Conservation (phyloP, 2,329 filamentous ascomycete species). For the Clonostachys sp. region DNA sequence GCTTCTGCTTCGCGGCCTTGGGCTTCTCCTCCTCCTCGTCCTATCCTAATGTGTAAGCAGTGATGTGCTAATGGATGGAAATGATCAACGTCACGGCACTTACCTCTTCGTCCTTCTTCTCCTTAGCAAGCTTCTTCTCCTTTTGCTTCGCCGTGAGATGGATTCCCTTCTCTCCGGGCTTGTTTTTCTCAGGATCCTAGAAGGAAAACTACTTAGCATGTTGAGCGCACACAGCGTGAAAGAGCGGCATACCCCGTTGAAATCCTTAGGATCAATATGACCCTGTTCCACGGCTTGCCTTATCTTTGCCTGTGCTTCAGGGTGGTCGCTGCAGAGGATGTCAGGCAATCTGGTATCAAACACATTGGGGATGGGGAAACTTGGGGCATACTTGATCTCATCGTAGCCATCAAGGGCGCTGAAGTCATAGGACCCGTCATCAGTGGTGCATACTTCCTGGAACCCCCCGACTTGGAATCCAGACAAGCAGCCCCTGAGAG, state of each 20-base stretch:
- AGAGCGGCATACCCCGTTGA: conserved; percentile 68
- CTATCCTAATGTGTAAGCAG: conserved; percentile 20
- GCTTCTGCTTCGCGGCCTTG: conserved; percentile 20
- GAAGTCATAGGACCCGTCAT: conserved; percentile 48
- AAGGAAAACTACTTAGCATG: background rate
- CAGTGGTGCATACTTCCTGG: conserved; percentile 46
- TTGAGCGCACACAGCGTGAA: background rate
- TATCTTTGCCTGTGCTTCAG: conserved; percentile 69
- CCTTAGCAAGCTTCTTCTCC: conserved; percentile 24
- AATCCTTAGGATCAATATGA: conserved; percentile 81
- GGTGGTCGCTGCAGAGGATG: conserved; percentile 29
- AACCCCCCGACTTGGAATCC: conserved; percentile 67
- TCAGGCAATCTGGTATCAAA: background rate
- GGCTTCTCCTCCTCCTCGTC: conserved; percentile 25
- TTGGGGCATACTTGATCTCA: conserved; percentile 49
- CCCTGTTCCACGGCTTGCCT: conserved; percentile 67
- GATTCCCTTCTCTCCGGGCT: conserved; percentile 62
- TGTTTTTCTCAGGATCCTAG: conserved; percentile 72
- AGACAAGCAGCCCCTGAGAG: conserved; percentile 78
- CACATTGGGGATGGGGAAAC: background rate
- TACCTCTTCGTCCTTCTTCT: conserved; percentile 11
- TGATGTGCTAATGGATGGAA: conserved; percentile 11
- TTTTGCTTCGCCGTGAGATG: conserved; percentile 35
- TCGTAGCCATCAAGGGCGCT: conserved; percentile 77
- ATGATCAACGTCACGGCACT: conserved; percentile 7